A percentile compares a stretch with the other conserved stretches of the same genome.
phyloP scores from a whole-genome alignment of 2,329 filamentous ascomycete species.

The Colletotrichum graminicola region DNA sequence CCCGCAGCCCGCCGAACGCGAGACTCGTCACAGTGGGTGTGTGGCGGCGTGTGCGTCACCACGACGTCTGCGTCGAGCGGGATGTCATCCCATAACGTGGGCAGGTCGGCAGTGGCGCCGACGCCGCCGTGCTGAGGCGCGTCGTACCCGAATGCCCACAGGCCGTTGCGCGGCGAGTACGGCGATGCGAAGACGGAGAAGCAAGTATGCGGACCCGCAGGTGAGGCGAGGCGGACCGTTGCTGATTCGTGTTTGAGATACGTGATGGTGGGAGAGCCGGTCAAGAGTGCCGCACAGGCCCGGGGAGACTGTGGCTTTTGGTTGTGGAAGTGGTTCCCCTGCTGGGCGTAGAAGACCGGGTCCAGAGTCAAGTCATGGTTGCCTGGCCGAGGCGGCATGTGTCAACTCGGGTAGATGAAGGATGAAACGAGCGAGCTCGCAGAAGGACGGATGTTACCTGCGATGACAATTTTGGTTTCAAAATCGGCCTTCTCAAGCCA shows the following conservation, averaged over 20 bases:
- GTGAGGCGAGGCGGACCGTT: conserved; percentile 65
- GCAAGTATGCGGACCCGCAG: conserved; percentile 66
- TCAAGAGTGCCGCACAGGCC: conserved; percentile 67
- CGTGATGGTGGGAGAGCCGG: conserved; percentile 66
- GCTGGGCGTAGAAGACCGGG: conserved; percentile 67
- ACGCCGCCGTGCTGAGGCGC: conserved; percentile 44
- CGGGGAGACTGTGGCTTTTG: conserved; percentile 64
- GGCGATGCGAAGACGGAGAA: conserved; percentile 81
- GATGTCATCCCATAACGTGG: conserved; percentile 71
- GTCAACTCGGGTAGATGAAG: not conserved
- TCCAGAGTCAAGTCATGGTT: conserved; percentile 84
- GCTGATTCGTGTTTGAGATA: conserved; percentile 73
- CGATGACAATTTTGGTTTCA: conserved; percentile 77
- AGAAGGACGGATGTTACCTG: conserved; percentile 60
- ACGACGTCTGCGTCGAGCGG: conserved; percentile 74
- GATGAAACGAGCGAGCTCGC: not conserved
- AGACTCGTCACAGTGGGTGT: conserved; percentile 67
- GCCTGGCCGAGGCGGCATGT: conserved; percentile 57
- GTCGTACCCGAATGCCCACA: conserved; percentile 78
- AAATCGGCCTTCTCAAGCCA: conserved; percentile 79
- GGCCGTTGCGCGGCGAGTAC: conserved; percentile 66
- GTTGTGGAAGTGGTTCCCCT: conserved; percentile 68
- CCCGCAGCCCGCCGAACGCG: conserved; percentile 59
- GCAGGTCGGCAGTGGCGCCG: conserved; percentile 44
- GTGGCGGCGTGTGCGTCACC: conserved; percentile 78